Evolutionary conservation across 495 filamentous ascomycete species (phyloP).

Genomic region (Coniosporium apollinis): DNA sequence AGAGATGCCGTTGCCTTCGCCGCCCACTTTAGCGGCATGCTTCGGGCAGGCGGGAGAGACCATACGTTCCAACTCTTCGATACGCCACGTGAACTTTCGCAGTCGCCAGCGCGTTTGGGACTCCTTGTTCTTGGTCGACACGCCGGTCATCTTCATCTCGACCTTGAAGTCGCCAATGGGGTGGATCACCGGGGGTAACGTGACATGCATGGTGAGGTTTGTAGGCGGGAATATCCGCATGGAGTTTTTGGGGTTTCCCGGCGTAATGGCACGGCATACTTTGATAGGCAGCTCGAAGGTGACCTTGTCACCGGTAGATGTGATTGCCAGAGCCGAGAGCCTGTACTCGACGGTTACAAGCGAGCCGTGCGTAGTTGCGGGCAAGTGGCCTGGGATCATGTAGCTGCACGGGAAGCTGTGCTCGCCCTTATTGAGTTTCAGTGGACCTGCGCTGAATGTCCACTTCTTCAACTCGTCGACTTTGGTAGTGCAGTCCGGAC

Average conservation of each 20-base stretch:
- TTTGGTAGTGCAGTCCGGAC: conserved; percentile 53
- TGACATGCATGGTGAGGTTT: conserved; percentile 67
- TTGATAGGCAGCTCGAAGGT: conserved; percentile 46
- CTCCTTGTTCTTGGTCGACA: conserved; percentile 39
- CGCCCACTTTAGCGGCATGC: conserved; percentile 56
- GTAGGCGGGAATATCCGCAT: conserved; percentile 93
- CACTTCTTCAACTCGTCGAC: conserved; percentile 58
- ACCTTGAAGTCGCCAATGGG: conserved; percentile 74
- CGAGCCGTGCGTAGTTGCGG: conserved; percentile 57
- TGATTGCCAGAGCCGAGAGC: conserved; percentile 53
- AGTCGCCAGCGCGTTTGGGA: conserved; percentile 68
- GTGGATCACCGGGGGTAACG: conserved; percentile 67
- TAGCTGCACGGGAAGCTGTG: conserved; percentile 88
- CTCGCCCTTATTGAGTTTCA: conserved; percentile 41
- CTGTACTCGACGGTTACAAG: conserved; percentile 64
- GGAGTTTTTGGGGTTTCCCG: conserved; percentile 49
- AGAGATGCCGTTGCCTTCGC: conserved; percentile 54
- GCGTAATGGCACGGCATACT: conserved; percentile 59
- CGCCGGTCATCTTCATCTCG: conserved; percentile 60
- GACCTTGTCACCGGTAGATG: conserved; percentile 43
- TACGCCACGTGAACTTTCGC: conserved; percentile 78
- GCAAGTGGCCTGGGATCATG: conserved; percentile 70
- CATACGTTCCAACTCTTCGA: conserved; percentile 70
- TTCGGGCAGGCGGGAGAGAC: conserved; percentile 68
- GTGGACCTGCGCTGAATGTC: conserved; percentile 55